Conservation (phyloP, 2,329 filamentous ascomycete genomes). For the Colletotrichum tropicale region DNA sequence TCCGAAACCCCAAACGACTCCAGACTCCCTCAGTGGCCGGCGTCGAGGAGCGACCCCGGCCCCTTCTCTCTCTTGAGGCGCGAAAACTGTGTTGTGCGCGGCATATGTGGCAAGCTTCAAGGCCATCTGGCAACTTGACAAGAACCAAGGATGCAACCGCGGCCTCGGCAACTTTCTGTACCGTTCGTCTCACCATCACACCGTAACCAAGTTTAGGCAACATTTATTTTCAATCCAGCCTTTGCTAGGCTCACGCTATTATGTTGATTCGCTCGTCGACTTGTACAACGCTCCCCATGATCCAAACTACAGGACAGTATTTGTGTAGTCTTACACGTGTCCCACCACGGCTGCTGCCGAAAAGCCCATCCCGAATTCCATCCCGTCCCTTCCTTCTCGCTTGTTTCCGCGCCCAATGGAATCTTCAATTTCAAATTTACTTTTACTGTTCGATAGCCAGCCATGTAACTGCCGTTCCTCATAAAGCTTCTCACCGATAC, state of each 20-base stretch:
- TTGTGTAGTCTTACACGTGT: neutral
- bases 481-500: conserved; percentile 32
- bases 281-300: neutral
- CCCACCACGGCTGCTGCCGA: neutral
- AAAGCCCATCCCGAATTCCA: neutral
- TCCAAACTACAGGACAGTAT: neutral
- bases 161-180: neutral
- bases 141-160: neutral
- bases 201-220: neutral
- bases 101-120: neutral
- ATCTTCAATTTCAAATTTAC: neutral
- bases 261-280: neutral
- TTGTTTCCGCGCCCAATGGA: neutral
- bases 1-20: neutral
- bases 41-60: neutral
- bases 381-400: neutral
- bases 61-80: neutral
- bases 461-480: neutral
- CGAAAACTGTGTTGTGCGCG: neutral
- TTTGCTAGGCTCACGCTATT: neutral
- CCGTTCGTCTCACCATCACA: neutral
- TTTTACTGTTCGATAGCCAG: neutral
- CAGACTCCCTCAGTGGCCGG: neutral
- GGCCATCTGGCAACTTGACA: neutral
- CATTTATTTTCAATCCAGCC: neutral